These are phyloP conservation scores for Lodderomyces beijingensis DNA, from an alignment of 1,139 yeast genomes.

Conservation along the genomic window DNA sequence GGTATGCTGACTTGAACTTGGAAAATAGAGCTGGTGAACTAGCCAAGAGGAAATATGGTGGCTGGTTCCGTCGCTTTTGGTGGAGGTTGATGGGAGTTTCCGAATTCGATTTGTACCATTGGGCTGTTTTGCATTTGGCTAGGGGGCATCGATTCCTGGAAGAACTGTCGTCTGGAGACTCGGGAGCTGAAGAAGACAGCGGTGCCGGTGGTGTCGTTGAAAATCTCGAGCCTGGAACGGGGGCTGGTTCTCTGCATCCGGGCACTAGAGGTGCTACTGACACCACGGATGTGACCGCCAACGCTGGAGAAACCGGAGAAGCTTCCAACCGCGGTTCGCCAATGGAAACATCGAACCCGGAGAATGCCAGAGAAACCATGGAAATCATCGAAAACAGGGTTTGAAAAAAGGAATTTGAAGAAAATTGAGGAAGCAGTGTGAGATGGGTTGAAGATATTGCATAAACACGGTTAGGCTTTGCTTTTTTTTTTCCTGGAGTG, in stretches of 20 bases:
- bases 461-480: too few relatives aligned
- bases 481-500: too few relatives aligned
- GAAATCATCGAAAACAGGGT: slow-evolving; percentile 1
- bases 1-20: slow-evolving; percentile 25
- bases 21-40: slow-evolving; percentile 41
- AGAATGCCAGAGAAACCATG: neutral
- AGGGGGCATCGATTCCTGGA: too few relatives aligned
- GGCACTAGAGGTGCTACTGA: neutral
- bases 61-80: slow-evolving; percentile 34
- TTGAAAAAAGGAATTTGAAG: too few relatives aligned
- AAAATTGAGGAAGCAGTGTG: too few relatives aligned
- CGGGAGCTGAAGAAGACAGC: too few relatives aligned
- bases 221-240: too few relatives aligned
- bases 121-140: slow-evolving; percentile 46
- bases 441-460: too few relatives aligned
- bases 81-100: slow-evolving; percentile 57
- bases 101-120: slow-evolving; percentile 43
- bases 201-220: too few relatives aligned
- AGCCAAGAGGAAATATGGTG: slow-evolving; percentile 33
- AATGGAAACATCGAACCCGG: neutral
- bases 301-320: neutral
- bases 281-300: neutral
- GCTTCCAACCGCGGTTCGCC: neutral
- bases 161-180: too few relatives aligned
- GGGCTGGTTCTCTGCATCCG: too few relatives aligned